phyloP scores from a whole-genome alignment of 176 grass and related monocot genomes.

The Rhynchospora pubera region DNA sequence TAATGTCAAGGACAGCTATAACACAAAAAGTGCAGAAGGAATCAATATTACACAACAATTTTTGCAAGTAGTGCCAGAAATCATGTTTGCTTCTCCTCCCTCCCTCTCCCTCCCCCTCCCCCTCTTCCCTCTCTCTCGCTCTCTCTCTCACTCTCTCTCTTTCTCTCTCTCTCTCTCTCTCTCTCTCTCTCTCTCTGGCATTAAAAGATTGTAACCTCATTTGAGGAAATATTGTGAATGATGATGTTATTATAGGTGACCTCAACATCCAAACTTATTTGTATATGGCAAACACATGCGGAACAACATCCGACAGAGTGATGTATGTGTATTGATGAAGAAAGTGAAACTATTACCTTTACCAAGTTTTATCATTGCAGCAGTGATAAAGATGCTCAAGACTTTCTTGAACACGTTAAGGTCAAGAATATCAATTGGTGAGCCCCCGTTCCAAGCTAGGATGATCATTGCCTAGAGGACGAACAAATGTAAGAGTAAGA shows the following conservation, averaged over 20 bases:
- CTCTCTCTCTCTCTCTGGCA: no score
- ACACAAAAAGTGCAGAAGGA: background rate
- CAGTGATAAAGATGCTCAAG: conserved; percentile 95
- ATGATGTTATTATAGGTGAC: background rate
- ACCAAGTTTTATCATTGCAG: conserved; percentile 62
- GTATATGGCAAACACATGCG: background rate
- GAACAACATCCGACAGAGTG: background rate
- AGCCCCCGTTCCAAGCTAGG: conserved; percentile 92
- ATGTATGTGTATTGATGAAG: background rate
- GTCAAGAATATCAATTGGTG: conserved; percentile 75
- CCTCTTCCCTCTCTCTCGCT: no score
- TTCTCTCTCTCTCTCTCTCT: no score
- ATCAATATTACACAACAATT: background rate
- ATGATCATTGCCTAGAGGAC: conserved; percentile 73
- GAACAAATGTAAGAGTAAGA: conserved; percentile 20
- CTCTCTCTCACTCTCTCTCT: no score
- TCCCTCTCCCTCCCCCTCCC: no score
- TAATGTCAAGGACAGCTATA: conserved; percentile 75
- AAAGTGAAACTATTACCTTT: conserved; percentile 46
- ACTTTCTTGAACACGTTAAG: conserved; percentile 78
- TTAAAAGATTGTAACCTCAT: background rate
- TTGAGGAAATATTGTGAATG: background rate
- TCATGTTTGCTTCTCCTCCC: no score
- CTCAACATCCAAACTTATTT: background rate
- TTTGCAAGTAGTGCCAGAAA: background rate